phyloP scores from a whole-genome alignment of 441 rosid genomes.

The Croton setiger region DNA sequence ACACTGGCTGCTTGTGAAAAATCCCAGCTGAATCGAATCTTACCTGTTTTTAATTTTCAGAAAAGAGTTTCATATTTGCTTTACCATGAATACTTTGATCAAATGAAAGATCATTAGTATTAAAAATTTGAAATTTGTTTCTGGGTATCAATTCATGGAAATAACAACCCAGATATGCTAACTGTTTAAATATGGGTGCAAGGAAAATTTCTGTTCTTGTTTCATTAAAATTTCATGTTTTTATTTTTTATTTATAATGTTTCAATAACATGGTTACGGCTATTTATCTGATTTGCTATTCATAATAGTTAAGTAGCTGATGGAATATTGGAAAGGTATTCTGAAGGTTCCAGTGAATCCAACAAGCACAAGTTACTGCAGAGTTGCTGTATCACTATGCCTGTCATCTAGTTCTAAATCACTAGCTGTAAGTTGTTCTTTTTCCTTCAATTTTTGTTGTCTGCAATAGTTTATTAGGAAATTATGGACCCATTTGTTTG shows the following conservation, averaged over 20 bases:
- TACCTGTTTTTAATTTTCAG: too few relatives aligned
- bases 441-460: background rate
- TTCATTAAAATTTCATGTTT: too few relatives aligned
- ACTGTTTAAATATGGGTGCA: background rate
- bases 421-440: conserved; percentile 34
- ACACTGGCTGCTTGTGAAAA: conserved; percentile 1
- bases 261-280: too few relatives aligned
- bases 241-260: too few relatives aligned
- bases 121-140: background rate
- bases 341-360: conserved; percentile 54
- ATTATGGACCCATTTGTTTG: too few relatives aligned
- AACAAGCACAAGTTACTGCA: conserved; percentile 29
- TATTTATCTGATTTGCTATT: background rate
- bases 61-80: too few relatives aligned
- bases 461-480: background rate
- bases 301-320: conserved; percentile 17
- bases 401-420: conserved; percentile 40
- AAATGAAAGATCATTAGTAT: background rate
- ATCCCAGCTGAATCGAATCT: background rate
- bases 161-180: background rate
- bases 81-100: background rate
- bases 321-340: conserved; percentile 65
- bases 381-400: conserved; percentile 72
- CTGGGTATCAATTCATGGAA: background rate
- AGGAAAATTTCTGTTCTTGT: too few relatives aligned